These are phyloP conservation scores for Quercus wislizeni DNA, from an alignment of 306 rosid genomes.

Conservation along the genomic window DNA sequence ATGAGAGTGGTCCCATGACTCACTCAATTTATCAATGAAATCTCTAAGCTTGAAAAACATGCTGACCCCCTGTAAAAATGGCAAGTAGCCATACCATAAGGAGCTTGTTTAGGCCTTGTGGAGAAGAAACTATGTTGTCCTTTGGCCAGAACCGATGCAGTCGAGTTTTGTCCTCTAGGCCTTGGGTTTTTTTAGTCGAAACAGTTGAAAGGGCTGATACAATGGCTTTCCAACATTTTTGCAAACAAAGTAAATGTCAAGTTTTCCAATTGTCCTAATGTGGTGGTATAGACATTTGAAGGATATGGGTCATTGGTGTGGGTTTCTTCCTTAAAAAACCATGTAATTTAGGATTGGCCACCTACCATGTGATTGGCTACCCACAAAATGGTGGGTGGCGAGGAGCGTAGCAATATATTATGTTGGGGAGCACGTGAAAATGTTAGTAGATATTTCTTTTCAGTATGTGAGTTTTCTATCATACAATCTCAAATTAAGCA, in stretches of 20 bases:
- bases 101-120: too few relatives aligned
- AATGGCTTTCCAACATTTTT: neutral
- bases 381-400: neutral
- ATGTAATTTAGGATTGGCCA: neutral
- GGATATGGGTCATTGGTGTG: neutral
- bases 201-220: neutral
- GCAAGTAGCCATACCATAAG: too few relatives aligned
- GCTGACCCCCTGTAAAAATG: too few relatives aligned
- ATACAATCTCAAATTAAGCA: too few relatives aligned
- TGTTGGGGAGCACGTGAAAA: too few relatives aligned
- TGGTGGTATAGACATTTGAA: neutral
- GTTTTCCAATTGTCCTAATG: neutral
- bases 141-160: neutral
- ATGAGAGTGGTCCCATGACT: slow-evolving; percentile 16
- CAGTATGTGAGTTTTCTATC: too few relatives aligned
- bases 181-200: neutral
- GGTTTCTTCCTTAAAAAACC: neutral
- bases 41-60: too few relatives aligned
- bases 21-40: neutral
- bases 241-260: neutral
- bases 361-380: neutral
- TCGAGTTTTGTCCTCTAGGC: neutral
- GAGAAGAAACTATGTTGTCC: neutral
- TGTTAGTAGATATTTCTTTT: too few relatives aligned
- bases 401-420: neutral